Evolutionary conservation across 441 rosid species (phyloP), one percentile per base, ranked within the genome.

Genomic region (Gossypium davidsonii): DNA sequence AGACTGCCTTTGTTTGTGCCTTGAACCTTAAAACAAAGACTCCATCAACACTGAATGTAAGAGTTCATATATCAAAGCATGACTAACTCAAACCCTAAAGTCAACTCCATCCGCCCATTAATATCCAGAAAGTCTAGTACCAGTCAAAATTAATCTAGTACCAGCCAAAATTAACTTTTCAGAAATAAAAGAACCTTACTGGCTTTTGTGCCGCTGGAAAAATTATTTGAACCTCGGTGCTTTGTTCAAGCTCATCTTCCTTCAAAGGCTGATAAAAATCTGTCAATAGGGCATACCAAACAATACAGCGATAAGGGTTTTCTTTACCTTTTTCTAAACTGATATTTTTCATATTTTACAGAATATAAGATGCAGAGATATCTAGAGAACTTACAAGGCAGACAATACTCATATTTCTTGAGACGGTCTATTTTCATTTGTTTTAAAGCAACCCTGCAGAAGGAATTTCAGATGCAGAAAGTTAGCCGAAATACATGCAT

Each of bases 241-340:
- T 88, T 81, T 90, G 97, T 68, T 93, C 97, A 75, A 89, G 77
- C 75, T 90, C 94, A 74, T 91, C 97, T 83, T 90, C 96, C 90
- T 85, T 83, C 18, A 91, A 84, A 26, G 98, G 99, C 34, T 96
- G 84, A 80, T 89, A 90, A 76, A 93, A 90, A 85, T 96, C 99
- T 96, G 83, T 64, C 78, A 76, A 58, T 26, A 31, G 59, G 67
- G 20, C 20, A 61, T 17, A 59, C 58, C 60, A 73, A 15, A 49
- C 46, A 60, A 72, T 11, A 61, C 0, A 66, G 52, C 48, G 71
- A 73, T 78, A 18, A 18, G 26, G 21, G 31, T 1, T 25, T 11
- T 51, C 11, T 26, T 23, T 23, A 44, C 12, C 8, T 21, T 20
- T 9, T 56, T 25, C 44, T 37, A 37, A 7, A 37, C 44, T 37